Evolutionary conservation across 352 stramenopile genomes (phyloP), one percentile per base, ranked within the genome.

Genomic region (Thalassiosira ordinaria): DNA sequence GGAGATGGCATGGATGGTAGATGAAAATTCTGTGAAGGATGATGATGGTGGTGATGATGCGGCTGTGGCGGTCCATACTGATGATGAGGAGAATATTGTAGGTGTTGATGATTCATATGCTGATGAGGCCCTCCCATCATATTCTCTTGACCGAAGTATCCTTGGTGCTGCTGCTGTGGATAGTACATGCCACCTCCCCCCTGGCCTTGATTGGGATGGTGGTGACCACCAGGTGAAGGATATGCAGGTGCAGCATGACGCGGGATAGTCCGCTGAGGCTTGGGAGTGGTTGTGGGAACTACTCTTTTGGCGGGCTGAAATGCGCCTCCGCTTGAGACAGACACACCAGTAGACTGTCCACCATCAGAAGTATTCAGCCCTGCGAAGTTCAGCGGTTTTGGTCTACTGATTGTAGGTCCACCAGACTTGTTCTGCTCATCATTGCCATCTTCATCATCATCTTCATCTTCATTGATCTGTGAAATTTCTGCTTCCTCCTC

Each of bases 1-100:
- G n/a, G n/a, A n/a, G n/a, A n/a, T n/a, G n/a, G n/a, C n/a, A n/a
- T n/a, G 24, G 51, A 37, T 63, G 52, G 31, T 11, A 61, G 62
- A 6, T 71, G 62, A 61, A 44, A 59, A 33, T 59, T 61, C 31
- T 60, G 44, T n/a, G n/a, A n/a, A n/a, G 37, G 65, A 60, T 55
- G 57, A 55, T 18, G n/a, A n/a, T n/a, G n/a, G n/a, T n/a, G n/a
- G n/a, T 78, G 68, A 39, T 63, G 56, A 70, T 62, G 8, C 1
- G 26, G 33, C 18, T 35, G 56, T 35, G 35, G 7, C 55, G 35
- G 53, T 41, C 27, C 27, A 44, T 65, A 63, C 27, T 29, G 55
- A 44, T 57, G 29, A 62, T 64, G 52, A 53, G 70, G 63, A 31
- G 22, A 63, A 75, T 81, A 65, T 14, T 75, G 72, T 18, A 57